A percentile compares a stretch with the other conserved stretches of the same genome.
phyloP scores from a whole-genome alignment of 805 yeast genomes.

The Saccharomycopsis vini region DNA sequence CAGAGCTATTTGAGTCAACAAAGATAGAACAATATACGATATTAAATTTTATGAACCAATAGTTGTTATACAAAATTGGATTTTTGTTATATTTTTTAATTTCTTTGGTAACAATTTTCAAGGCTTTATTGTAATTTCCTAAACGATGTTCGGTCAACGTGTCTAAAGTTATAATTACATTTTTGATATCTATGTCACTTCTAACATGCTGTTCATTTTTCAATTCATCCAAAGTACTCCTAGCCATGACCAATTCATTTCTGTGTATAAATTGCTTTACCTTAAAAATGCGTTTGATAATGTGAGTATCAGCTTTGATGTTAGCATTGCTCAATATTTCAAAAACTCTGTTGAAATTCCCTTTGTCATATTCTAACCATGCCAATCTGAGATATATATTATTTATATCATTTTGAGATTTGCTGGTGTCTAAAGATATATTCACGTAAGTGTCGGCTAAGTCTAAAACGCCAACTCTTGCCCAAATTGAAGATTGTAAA shows the following conservation, averaged over 20 bases:
- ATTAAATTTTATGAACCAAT: slow-evolving; percentile 38
- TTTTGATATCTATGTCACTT: slow-evolving; percentile 24
- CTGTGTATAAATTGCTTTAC: slow-evolving; percentile 26
- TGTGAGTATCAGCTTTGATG: background rate
- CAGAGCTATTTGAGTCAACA: slow-evolving; percentile 27
- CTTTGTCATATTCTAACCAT: slow-evolving; percentile 28
- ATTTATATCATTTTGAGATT: slow-evolving; percentile 24
- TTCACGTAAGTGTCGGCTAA: slow-evolving; percentile 40
- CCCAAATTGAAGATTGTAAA: slow-evolving; percentile 40
- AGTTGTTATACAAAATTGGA: slow-evolving; percentile 27
- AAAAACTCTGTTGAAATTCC: background rate
- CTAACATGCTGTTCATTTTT: slow-evolving; percentile 19
- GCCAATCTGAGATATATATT: slow-evolving; percentile 32
- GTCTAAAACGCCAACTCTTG: slow-evolving; percentile 39
- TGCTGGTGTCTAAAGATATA: slow-evolving; percentile 35
- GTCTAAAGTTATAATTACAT: slow-evolving; percentile 24
- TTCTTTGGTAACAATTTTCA: slow-evolving; percentile 21
- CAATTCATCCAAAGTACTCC: slow-evolving; percentile 20
- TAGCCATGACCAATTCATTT: slow-evolving; percentile 23
- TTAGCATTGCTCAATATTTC: background rate
- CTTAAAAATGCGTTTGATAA: slow-evolving; percentile 31
- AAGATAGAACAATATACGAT: slow-evolving; percentile 39
- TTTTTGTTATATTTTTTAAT: slow-evolving; percentile 21
- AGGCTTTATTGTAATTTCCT: slow-evolving; percentile 23
- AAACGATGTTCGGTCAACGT: slow-evolving; percentile 21